phyloP scores from a whole-genome alignment of 176 grass and related monocot genomes.

The Poa pratensis region DNA sequence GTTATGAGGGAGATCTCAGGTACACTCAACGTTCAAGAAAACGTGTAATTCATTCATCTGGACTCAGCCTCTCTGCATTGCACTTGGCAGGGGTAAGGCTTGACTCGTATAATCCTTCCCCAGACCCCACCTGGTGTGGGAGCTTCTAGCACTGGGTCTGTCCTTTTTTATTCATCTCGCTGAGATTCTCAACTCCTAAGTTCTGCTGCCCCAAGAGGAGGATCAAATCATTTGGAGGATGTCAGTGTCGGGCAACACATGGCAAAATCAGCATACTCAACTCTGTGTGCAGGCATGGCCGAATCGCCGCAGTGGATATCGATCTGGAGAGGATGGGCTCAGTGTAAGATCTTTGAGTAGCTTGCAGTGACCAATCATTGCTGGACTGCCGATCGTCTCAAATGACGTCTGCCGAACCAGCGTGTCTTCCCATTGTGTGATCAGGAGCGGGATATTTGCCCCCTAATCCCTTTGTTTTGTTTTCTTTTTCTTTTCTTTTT shows the following conservation, averaged over 20 bases:
- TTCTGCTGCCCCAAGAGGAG: not conserved
- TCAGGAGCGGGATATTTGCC: not conserved
- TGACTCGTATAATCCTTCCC: too few relatives aligned
- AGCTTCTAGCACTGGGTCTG: too few relatives aligned
- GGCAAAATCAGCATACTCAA: not conserved
- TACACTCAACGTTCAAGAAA: not conserved
- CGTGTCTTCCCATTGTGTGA: not conserved
- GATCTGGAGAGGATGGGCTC: not conserved
- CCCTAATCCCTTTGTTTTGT: not conserved
- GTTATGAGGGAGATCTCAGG: not conserved
- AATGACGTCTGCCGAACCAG: not conserved
- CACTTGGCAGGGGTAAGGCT: too few relatives aligned
- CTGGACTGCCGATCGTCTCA: not conserved
- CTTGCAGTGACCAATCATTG: not conserved
- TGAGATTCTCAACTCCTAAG: not conserved
- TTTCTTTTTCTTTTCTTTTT: not conserved
- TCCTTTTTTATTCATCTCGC: not conserved
- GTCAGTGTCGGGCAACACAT: not conserved
- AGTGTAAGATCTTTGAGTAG: not conserved
- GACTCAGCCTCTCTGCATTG: too few relatives aligned
- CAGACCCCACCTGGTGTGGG: too few relatives aligned
- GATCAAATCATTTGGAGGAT: not conserved
- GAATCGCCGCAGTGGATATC: not conserved
- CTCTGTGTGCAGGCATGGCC: not conserved
- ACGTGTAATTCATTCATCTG: not conserved